Percentiles rank a stretch among this genome's conserved stretches.
Conservation (phyloP, 148 eudicot species). For the Spergularia marina region DNA sequence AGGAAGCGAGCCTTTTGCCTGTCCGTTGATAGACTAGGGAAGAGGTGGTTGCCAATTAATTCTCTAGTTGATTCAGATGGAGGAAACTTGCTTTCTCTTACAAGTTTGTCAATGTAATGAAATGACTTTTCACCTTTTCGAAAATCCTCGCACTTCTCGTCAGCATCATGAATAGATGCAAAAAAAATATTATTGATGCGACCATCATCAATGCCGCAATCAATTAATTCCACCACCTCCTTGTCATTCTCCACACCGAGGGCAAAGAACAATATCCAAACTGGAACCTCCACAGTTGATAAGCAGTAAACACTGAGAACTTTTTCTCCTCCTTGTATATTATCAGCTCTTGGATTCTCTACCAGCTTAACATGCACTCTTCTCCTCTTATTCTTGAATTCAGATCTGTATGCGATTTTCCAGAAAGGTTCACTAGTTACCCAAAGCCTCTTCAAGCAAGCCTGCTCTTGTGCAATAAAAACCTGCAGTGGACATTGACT, state of each 20-base stretch:
- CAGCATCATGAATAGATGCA: constrained; percentile 86
- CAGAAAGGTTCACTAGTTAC: constrained; percentile 59
- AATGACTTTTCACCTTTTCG: constrained; percentile 47
- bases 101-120: constrained; percentile 34
- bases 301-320: constrained; percentile 53
- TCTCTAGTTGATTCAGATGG: constrained; percentile 61
- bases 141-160: constrained; percentile 57
- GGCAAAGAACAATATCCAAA: constrained; percentile 87
- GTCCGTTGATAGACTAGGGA: constrained; percentile 53
- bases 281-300: constrained; percentile 57
- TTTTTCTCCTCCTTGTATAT: constrained; percentile 55
- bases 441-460: constrained; percentile 77
- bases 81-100: constrained; percentile 58
- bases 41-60: constrained; percentile 44
- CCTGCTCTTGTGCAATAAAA: constrained; percentile 94
- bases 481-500: constrained; percentile 43
- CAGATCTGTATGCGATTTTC: constrained; percentile 65
- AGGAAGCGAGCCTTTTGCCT: constrained; percentile 79
- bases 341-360: constrained; percentile 53
- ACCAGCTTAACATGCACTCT: constrained; percentile 67
- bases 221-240: constrained; percentile 75
- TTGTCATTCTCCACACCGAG: constrained; percentile 72
- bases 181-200: constrained; percentile 61
- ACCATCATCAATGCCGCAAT: constrained; percentile 48
- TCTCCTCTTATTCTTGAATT: constrained; percentile 35